Evolutionary conservation across 2,329 filamentous ascomycete species (phyloP), one percentile per base, ranked within the genome.

Genomic region (Pleoardoris graminearum): DNA sequence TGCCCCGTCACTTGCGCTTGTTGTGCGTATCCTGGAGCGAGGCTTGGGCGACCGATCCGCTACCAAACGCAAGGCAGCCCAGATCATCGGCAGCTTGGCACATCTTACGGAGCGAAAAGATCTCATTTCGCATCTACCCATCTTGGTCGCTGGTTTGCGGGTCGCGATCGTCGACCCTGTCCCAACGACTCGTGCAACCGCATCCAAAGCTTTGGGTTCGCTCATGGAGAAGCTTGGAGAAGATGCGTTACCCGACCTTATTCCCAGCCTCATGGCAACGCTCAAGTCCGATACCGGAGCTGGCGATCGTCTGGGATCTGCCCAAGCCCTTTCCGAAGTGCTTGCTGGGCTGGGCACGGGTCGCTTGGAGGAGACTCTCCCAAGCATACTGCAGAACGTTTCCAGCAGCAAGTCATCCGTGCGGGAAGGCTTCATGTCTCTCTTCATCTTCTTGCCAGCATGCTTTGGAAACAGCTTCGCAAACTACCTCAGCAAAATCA

Each of bases 401-500:
- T 87, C 91, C 62, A 97, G 93, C 66, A 85, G 88, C 62, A 97
- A 96, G 75, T 73, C 94, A 16, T 86, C 91, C 49, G 91, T 99
- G 59, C 87, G 94, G 65, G 94, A 99, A 80, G 94, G 94, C 39
- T 99, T 99, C 79, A 99, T 99, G 94, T 97, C 94, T 7, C 83
- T 99, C 35, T 99, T 99, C 77, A 97, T 99, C 62, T 99, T 97
- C 83, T 85, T 99, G 77, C 94, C 94, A 11, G 94, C 96, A 48
- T 99, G 94, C 77, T 99, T 99, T 67, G 94, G 94, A 67, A 99
- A 99, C 81, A 96, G 92, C 74, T 99, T 99, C 69, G 89, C 94
- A 63, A 91, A 91, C 70, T 99, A 99, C 69, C 87, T 99, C 55
- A 90, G 87, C 76, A 91, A 87, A 70, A 96, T 99, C 66, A 96